phyloP scores from a whole-genome alignment of 768 basidiomycete genomes.

The Boletus patriciae region DNA sequence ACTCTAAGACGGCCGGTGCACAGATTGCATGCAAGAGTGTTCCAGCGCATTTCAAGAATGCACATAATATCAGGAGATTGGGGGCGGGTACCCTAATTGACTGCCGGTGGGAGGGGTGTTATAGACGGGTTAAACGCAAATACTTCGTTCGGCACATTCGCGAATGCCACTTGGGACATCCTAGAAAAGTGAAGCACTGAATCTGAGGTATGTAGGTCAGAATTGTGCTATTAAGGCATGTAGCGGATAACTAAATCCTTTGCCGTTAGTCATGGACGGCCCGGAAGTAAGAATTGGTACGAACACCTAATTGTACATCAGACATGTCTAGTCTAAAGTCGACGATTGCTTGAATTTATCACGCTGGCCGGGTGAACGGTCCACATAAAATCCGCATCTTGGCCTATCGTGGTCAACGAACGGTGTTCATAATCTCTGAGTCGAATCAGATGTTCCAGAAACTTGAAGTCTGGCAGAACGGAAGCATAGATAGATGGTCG shows the following conservation, averaged over 20 bases:
- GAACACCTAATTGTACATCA: too few species aligned
- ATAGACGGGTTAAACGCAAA: background rate
- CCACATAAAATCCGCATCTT: too few species aligned
- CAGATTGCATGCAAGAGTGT: background rate
- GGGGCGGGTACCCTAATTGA: accelerated
- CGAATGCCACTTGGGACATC: background rate
- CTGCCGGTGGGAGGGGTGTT: background rate
- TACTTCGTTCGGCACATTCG: background rate
- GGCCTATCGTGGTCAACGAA: too few species aligned
- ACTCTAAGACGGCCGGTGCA: background rate
- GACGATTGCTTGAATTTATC: too few species aligned
- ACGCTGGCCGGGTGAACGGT: too few species aligned
- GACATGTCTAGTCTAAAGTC: too few species aligned
- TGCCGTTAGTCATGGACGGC: too few species aligned
- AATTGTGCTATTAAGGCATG: background rate
- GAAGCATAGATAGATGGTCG: too few species aligned
- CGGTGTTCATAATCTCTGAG: too few species aligned
- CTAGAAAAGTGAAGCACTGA: background rate
- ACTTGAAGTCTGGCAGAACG: too few species aligned
- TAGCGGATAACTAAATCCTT: background rate
- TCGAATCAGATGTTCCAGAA: too few species aligned
- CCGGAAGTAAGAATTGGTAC: too few species aligned
- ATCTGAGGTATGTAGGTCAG: background rate
- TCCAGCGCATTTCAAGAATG: background rate
- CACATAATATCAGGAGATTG: background rate